These are phyloP conservation scores for Epichloe aotearoae DNA, from an alignment of 2,329 filamentous ascomycete genomes.

Conservation along the genomic window DNA sequence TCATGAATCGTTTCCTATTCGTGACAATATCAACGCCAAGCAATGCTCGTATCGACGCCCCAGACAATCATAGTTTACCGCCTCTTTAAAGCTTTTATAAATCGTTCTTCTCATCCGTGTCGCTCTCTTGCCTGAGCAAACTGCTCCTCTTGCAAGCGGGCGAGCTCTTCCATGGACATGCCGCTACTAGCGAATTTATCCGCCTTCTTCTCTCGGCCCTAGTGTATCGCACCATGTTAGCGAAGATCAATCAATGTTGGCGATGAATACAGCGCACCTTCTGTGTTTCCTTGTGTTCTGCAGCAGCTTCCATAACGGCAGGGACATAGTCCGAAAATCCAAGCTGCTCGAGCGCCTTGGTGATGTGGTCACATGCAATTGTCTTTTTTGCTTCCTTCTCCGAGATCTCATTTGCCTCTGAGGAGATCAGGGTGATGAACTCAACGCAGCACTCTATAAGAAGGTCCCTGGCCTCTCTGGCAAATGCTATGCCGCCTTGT, in stretches of 20 bases:
- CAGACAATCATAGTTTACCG: constrained; percentile 1
- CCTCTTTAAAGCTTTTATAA: background rate
- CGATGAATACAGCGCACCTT: constrained; percentile 48
- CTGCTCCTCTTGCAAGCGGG: constrained; percentile 79
- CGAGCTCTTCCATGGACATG: constrained; percentile 78
- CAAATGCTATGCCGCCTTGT: constrained; percentile 66
- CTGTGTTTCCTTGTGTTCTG: constrained; percentile 83
- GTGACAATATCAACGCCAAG: constrained; percentile 18
- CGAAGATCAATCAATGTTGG: constrained; percentile 34
- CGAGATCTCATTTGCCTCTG: constrained; percentile 95
- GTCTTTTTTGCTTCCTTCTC: constrained; percentile 99
- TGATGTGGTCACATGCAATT: constrained; percentile 95
- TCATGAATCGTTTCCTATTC: background rate
- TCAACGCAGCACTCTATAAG: constrained; percentile 98
- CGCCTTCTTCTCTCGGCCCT: constrained; percentile 93
- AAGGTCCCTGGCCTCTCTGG: constrained; percentile 87
- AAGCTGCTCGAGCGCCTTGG: constrained; percentile 81
- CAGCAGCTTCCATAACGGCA: constrained; percentile 73
- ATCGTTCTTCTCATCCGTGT: constrained; percentile 12
- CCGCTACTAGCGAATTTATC: constrained; percentile 95
- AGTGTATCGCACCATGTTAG: constrained; percentile 3
- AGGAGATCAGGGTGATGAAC: constrained; percentile 97
- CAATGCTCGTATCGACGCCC: constrained; percentile 19
- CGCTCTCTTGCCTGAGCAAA: constrained; percentile 57
- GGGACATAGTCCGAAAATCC: constrained; percentile 88